Evolutionary conservation across 75 land plant genomes (phyloP), one percentile per base, ranked within the genome.

Genomic region (Isoetes taiwanensis): DNA sequence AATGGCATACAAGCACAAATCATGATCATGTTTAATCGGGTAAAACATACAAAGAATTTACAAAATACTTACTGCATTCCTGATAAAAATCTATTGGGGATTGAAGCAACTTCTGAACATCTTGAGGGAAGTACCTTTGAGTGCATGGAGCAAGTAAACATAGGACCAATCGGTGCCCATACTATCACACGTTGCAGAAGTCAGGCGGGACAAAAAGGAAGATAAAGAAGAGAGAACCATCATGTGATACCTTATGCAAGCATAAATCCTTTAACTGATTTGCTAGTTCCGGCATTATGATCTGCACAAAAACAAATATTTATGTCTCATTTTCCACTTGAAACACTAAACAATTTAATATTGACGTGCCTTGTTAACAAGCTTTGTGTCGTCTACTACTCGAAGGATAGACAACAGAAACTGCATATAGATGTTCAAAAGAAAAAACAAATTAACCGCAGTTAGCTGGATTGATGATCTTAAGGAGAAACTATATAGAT

Each of bases 311-410:
- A 34, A 28, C 26, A 67, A 14, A 2, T 8, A 10, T 57, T 2
- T 56, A 14, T 46, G 58, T n/a, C 0, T 19, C 0, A 28, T 9
- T 0, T 2, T 42, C n/a, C 57, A 59, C 8, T 17, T 40, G 27
- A 59, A 30, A n/a, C n/a, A n/a, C n/a, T n/a, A n/a, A n/a, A n/a
- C n/a, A n/a, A 48, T 8, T n/a, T 9, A 38, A 54, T 24, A 29
- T 31, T 30, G 28, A 27, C 76, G n/a, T 57, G 81, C 98, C 90
- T 93, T 93, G 34, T 65, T 71, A 21, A 84, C 50, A 59, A 87
- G 84, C 43, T 83, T 79, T 29, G 98, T 93, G 59, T 93, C 98
- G 56, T 93, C 98, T 34, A 87, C 83, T 5, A 76, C 59, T 39
- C 80, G 79, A 16, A 94, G 58, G 54, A 87, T 78, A 63, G 79